These are phyloP conservation scores for Fusarium continuum DNA, from an alignment of 2,329 filamentous ascomycete genomes.

Conservation along the genomic window DNA sequence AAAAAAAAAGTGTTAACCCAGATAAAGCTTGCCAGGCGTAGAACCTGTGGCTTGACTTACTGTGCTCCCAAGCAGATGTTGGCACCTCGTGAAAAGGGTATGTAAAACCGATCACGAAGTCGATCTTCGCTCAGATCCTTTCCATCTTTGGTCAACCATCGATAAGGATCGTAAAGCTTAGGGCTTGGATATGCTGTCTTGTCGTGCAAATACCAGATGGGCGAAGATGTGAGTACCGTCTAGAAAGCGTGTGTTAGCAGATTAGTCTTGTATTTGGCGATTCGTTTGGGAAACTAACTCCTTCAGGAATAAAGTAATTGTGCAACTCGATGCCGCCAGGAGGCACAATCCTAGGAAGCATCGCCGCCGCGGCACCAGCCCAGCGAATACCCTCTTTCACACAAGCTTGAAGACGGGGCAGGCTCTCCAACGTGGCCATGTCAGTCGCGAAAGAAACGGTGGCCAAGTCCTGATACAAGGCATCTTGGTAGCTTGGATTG, in stretches of 20 bases:
- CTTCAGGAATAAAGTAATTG: constrained; percentile 37
- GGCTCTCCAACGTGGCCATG: constrained; percentile 35
- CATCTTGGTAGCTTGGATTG: constrained; percentile 39
- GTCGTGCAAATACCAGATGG: background rate
- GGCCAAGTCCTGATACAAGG: constrained; percentile 36
- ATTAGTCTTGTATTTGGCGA: background rate
- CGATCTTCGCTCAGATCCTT: constrained; percentile 11
- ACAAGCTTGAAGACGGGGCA: constrained; percentile 37
- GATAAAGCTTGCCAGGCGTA: background rate
- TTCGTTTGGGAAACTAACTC: constrained; percentile 4
- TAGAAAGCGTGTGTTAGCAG: background rate
- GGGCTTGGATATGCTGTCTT: background rate
- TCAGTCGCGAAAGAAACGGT: background rate
- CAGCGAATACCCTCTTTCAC: constrained; percentile 44
- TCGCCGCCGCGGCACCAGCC: constrained; percentile 41
- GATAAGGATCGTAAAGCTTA: background rate
- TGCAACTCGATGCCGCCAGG: constrained; percentile 36
- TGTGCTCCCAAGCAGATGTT: constrained; percentile 44
- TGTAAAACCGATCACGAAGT: constrained; percentile 41
- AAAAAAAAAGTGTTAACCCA: background rate
- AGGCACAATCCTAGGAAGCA: constrained; percentile 42
- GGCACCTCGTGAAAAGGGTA: constrained; percentile 44
- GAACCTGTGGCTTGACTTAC: constrained; percentile 27
- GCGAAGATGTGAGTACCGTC: background rate
- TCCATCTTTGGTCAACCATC: background rate